Conservation (phyloP, 306 rosid genomes). For the Prosopis cineraria region DNA sequence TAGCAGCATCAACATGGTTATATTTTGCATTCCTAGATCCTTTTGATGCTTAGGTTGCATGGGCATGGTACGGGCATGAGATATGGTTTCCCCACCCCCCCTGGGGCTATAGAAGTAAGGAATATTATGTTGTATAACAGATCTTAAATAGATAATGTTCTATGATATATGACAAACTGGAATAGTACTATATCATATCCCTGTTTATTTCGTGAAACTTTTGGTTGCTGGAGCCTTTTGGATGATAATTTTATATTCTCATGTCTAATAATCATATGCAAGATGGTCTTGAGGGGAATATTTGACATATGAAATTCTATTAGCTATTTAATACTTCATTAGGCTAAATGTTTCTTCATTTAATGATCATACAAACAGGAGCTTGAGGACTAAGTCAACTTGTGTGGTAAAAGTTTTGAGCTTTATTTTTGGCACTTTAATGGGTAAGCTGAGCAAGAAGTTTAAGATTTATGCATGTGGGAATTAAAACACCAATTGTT, state of each 20-base stretch:
- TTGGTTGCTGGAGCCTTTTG: not conserved
- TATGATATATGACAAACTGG: not conserved
- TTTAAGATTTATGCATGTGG: not conserved
- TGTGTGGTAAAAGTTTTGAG: not conserved
- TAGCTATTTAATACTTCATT: not conserved
- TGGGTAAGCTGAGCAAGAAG: not conserved
- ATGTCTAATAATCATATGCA: not conserved
- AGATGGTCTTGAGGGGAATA: not conserved
- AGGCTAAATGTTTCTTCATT: not conserved
- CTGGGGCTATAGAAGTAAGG: not conserved
- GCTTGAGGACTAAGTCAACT: not conserved
- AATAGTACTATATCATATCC: not conserved
- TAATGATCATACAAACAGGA: not conserved
- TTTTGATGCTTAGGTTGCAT: not conserved
- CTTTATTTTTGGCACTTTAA: not conserved
- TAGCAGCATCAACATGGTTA: conserved; percentile 2
- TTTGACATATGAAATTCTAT: not conserved
- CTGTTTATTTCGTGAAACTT: not conserved
- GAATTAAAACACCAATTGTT: not conserved
- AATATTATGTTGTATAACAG: not conserved
- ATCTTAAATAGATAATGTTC: not conserved
- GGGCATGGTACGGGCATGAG: not conserved
- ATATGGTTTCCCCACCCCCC: too few species aligned
- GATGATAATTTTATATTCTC: not conserved
- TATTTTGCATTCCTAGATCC: not conserved